Evolutionary conservation across 2,329 filamentous ascomycete species (phyloP), one percentile per base, ranked within the genome.

Genomic region (Elsinoe batatas): DNA sequence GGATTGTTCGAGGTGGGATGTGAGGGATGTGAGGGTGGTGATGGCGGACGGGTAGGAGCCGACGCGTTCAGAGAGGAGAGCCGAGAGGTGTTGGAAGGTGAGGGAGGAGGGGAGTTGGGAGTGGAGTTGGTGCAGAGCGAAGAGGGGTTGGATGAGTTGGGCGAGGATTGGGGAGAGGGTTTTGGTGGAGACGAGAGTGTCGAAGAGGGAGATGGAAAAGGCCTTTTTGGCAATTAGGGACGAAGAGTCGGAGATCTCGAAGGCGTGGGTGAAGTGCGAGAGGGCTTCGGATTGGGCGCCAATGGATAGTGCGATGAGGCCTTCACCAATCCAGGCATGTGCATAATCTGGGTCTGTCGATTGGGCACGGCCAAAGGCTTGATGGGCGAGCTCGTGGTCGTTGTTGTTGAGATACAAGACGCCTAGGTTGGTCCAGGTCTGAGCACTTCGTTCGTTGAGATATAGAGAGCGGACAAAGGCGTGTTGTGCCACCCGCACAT

Each of bases 331-430:
- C 94, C 93, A 98, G 13, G 91, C 91, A 64, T 91, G 83, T 0
- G 90, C 84, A 65, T 91, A 95, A 61, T 96, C 91, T 0, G 94
- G 93, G 67, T 98, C 94, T 3, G 87, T 88, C 1, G 91, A 95
- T 68, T 98, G 93, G 3, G 91, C 89, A 59, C 89, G 80, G 1
- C 88, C 90, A 68, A 96, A 97, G 0, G 88, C 85, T 61, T 91
- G 83, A 64, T 95, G 94, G 5, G 93, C 90, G n/a, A 96, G 77
- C 64, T 90, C 80, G 17, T 83, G 70, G 63, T 98, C 93, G 56
- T 87, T 86, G 61, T 95, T 87, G 3, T 95, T 70, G 13, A 97
- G 76, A 57, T 93, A 95, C 7, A 98, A 75, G 0, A 87, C 84
- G 6, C 90, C 93, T 1, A 98, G 74, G 63, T 98, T 97, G 0